Conservation (phyloP, 768 basidiomycete genomes). For the Gautieria morchelliformis region DNA sequence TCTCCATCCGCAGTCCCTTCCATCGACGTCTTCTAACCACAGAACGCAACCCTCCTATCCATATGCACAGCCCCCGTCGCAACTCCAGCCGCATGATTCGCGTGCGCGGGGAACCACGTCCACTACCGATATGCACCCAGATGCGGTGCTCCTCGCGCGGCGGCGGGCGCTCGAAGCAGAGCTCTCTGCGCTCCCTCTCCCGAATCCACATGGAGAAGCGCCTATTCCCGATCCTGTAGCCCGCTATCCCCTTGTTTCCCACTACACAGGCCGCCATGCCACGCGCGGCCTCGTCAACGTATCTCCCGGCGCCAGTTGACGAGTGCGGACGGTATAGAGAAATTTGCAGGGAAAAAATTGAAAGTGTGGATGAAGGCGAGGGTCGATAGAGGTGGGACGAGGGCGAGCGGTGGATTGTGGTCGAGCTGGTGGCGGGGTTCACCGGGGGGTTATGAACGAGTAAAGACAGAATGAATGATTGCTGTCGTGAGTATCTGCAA, state of each 20-base stretch:
- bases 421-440: too few species aligned
- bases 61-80: too few species aligned
- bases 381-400: too few species aligned
- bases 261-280: not conserved
- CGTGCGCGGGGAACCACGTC: conserved; percentile 5
- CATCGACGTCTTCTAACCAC: conserved; percentile 10
- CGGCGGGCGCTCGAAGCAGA: conserved; percentile 47
- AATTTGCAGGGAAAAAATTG: not conserved
- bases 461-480: too few species aligned
- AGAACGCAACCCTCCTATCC: not conserved
- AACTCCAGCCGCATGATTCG: too few species aligned
- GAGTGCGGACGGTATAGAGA: conserved; percentile 2
- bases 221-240: too few species aligned
- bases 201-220: too few species aligned
- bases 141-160: conserved; percentile 31
- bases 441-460: too few species aligned
- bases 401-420: too few species aligned
- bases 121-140: conserved; percentile 24
- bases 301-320: not conserved
- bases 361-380: not conserved
- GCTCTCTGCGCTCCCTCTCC: conserved; percentile 34
- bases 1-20: conserved; percentile 13
- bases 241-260: not conserved
- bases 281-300: not conserved
- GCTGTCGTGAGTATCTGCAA: too few species aligned